Base-by-base conservation (phyloP, 1,284 basidiomycete genomes). In the Stereum hirsutum region DNA sequence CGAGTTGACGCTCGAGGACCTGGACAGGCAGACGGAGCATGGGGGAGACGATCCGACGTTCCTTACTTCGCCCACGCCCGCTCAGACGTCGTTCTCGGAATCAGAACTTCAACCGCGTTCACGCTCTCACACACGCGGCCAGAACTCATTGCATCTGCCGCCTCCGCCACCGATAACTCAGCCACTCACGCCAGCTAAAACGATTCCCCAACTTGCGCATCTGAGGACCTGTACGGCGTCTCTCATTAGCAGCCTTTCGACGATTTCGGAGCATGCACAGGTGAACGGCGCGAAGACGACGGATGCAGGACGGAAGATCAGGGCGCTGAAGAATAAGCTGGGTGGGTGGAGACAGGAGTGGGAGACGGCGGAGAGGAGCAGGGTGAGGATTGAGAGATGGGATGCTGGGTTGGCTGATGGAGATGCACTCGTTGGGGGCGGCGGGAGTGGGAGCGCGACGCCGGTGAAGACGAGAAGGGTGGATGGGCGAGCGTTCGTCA, bases 201-300 rank as follows among this genome's bases (percentile, higher is more conserved):
- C 77, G 0, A 66, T 82, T 28, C 66, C 75, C 0, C 78, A 82
- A 49, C 66, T 89, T 39, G 68, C 78, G 1, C 74, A 86, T 52
- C 64, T 89, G 44, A 81, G 86, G 30, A 72, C 78, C 20, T 74
- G 78, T 54, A 89, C 85, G 0, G 63, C 78, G 14, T 80, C 82
- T 4, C 73, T 89, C 36, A 76, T 81, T 32, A 65, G 78, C n/a
- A 84, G 85, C 6, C 71, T 89, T 30, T 72, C 78, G 3, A 75
- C 76, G 27, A 77, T 89, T 50, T 88, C 85, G n/a, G 86, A 89
- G 54, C 86, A 89, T 47, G 83, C 85, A 7, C 86, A 89, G 57
- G 84, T 89, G 39, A 87, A 88, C 53, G 78, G 82, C 15, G 87
- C 82, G 0, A 82, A 81, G 3, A 86, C 85, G 8, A 78, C 86